Evolutionary conservation across 2,329 filamentous ascomycete species (phyloP), one percentile per base, ranked within the genome.

Genomic region (Diaporthe nobilis): DNA sequence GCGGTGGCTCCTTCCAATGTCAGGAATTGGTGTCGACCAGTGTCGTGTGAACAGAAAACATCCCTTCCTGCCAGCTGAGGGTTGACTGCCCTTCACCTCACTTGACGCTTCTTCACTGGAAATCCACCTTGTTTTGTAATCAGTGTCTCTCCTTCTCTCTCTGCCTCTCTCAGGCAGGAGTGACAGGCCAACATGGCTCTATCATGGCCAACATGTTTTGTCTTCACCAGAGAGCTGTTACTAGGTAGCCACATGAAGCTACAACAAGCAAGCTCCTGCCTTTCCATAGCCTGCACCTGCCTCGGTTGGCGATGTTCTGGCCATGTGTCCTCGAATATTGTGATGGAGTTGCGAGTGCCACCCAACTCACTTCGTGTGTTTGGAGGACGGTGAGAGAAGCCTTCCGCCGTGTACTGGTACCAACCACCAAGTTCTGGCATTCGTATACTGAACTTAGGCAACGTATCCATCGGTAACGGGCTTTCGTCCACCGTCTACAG

Each of bases 401-500:
- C 44, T 28, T 22, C 44, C 28, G 28, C 28, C 25, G 17, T 34
- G 15, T 15, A 60, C 8, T 60, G 57, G 37, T 15, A 60, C 15
- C 20, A 49, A 15, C 2, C 31, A 61, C 28, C 61, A 67, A 37
- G 28, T n/a, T 22, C 53, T 39, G 13, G n/a, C 4, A 2, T 28
- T 20, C n/a, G 37, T 10, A 53, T 28, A 49, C 31, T 39, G 47
- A 22, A 22, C 22, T 8, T 2, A 7, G 22, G 49, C 34, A 55
- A 34, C 0, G 4, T 6, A 12, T 25, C n/a, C 12, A 67, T n/a
- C 25, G 28, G 17, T 20, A 1, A 5, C 9, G 25, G 20, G 15
- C 9, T 44, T 51, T 15, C 13, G n/a, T 37, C n/a, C 44, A 25
- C 22, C n/a, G 4, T 5, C 57, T 67, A 77, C 17, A 76, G 47